Evolutionary conservation across 768 basidiomycete genomes (phyloP), one percentile per base, ranked within the genome.

Genomic region (Cystobasidium onofrii): DNA sequence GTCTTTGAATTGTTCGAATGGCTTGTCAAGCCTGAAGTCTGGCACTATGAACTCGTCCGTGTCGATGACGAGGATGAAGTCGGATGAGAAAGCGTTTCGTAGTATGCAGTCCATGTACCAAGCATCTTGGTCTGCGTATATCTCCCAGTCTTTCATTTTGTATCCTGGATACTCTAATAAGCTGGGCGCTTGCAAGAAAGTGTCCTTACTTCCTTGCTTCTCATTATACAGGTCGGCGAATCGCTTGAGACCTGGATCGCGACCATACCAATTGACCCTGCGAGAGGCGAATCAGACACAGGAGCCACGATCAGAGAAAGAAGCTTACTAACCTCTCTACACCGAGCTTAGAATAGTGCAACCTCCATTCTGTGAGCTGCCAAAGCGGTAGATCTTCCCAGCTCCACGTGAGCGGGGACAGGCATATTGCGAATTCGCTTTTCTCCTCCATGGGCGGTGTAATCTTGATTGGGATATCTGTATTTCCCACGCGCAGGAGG

Each of bases 71-170:
- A 64, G 63, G 4, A 64, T 64, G 34, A 64, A 64, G 25, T 64
- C 63, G 10, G 63, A 64, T 18, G 63, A 41, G 63, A 64, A 46
- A 39, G 63, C 63, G 41, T 64, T 64, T 3, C 63, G 29, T 23
- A 39, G 12, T 27, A 64, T 64, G 63, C 63, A 64, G n/a, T 64
- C 63, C 63, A 64, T 64, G 25, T 64, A 64, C 63, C 63, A 64
- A 46, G 43, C 63, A 64, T 64, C 63, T 46, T 64, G 63, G 27
- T 64, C 63, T 15, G 33, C 63, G 63, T 64, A 64, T 9, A 41
- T 64, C 25, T 64, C 63, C 63, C 63, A 64, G 17, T 6, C 25
- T 39, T 64, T 4, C 34, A 64, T 64, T 13, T 34, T 27, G 39
- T 36, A 36, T 10, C 43, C 63, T 27, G 34, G 23, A 15, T 34